Evolutionary conservation across 2,329 filamentous ascomycete genomes (phyloP).

Genomic region (Fusarium transvaalense): DNA sequence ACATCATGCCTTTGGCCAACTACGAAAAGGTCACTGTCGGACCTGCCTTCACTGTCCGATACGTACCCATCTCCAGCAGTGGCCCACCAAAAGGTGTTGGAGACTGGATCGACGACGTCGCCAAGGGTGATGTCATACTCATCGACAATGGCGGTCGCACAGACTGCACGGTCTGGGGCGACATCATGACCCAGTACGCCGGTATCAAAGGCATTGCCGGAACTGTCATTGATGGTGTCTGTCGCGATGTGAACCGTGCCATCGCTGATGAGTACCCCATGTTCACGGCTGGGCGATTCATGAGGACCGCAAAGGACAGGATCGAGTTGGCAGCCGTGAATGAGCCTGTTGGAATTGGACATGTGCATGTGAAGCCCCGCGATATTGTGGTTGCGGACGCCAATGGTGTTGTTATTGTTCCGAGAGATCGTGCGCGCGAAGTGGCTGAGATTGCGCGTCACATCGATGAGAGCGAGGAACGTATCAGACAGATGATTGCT

Average conservation of each 20-base stretch:
- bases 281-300: conserved; percentile 7
- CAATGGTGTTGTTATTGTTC: conserved; percentile 10
- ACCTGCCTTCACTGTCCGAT: conserved; percentile 6
- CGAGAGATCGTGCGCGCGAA: conserved; percentile 1
- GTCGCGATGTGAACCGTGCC: conserved; percentile 10
- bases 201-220: conserved; percentile 35
- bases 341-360: background rate
- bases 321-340: background rate
- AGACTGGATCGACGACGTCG: conserved; percentile 12
- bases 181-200: conserved; percentile 54
- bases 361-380: background rate
- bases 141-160: conserved; percentile 53
- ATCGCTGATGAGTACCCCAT: conserved; percentile 8
- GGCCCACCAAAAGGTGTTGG: background rate
- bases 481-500: conserved; percentile 5
- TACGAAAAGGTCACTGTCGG: conserved; percentile 3
- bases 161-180: conserved; percentile 54
- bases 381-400: conserved; percentile 13
- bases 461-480: conserved; percentile 2
- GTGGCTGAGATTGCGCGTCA: background rate
- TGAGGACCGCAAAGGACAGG: conserved; percentile 7
- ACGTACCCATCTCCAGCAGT: background rate
- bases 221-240: conserved; percentile 9
- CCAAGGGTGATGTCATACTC: conserved; percentile 46
- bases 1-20: conserved; percentile 13